phyloP scores from a whole-genome alignment of 1,284 basidiomycete genomes.

The Phylloboletellus chloephorus region DNA sequence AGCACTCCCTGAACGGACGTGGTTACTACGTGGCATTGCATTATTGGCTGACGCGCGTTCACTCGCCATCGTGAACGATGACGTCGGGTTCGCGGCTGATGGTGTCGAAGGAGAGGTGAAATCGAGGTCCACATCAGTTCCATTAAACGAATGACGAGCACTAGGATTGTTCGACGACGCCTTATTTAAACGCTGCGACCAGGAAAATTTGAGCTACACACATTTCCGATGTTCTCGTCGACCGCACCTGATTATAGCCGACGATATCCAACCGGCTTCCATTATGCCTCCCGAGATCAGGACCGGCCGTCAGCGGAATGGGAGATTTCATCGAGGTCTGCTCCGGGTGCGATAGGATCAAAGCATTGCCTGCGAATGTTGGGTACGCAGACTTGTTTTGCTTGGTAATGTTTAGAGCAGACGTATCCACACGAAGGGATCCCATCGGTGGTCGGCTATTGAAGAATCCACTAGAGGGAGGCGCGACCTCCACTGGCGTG shows the following conservation, averaged over 20 bases:
- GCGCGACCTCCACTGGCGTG: conserved; percentile 43
- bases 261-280: conserved; percentile 64
- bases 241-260: conserved; percentile 59
- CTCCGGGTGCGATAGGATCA: conserved; percentile 60
- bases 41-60: conserved; percentile 29
- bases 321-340: conserved; percentile 61
- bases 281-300: conserved; percentile 71
- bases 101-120: conserved; percentile 47
- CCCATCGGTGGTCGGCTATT: conserved; percentile 56
- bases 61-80: conserved; percentile 45
- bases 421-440: conserved; percentile 66
- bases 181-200: conserved; percentile 46
- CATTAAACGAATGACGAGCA: conserved; percentile 67
- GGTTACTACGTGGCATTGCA: conserved; percentile 48
- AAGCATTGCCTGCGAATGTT: conserved; percentile 66
- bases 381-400: conserved; percentile 83
- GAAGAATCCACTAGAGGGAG: conserved; percentile 43
- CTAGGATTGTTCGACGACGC: conserved; percentile 47
- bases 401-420: conserved; percentile 56
- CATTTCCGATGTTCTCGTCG: conserved; percentile 6
- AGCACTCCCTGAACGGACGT: conserved; percentile 69
- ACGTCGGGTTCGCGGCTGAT: conserved; percentile 33
- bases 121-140: conserved; percentile 57
- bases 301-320: conserved; percentile 72
- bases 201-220: conserved; percentile 10